Evolutionary conservation across 192 early-diverging fungal genomes (phyloP).

Genomic region (Podila minutissima): DNA sequence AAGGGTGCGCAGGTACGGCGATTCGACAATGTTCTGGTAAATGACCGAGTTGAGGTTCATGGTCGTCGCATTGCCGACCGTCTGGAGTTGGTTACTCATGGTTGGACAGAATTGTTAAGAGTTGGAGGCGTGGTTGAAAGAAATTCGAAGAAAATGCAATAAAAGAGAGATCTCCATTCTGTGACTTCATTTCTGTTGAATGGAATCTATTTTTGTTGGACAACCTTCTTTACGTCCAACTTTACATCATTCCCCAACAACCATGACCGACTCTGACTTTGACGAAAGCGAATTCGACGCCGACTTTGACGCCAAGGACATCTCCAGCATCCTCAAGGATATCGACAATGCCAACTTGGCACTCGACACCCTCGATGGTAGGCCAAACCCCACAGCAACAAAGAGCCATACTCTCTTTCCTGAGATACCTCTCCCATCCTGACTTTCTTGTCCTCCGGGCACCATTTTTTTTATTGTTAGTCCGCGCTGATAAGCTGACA

Average conservation of each 20-base stretch:
- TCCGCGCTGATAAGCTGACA: conserved; percentile 28
- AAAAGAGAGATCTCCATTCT: background rate
- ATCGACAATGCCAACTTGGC: conserved; percentile 36
- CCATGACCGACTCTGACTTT: conserved; percentile 46
- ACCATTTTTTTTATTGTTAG: background rate
- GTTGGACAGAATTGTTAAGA: background rate
- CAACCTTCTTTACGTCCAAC: background rate
- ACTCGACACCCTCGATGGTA: conserved; percentile 39
- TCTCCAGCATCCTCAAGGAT: conserved; percentile 47
- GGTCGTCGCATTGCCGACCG: conserved; percentile 77
- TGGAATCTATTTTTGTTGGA: background rate
- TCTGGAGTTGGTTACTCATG: conserved; percentile 66
- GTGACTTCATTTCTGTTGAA: background rate
- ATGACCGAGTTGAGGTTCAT: conserved; percentile 86
- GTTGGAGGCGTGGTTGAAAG: background rate
- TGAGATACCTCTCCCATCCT: background rate
- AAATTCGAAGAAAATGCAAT: background rate
- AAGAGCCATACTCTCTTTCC: background rate
- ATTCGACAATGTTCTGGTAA: conserved; percentile 76
- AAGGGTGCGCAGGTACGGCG: conserved; percentile 79
- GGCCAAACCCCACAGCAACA: background rate
- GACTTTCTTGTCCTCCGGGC: no score
- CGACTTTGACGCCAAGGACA: conserved; percentile 39
- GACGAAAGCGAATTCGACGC: conserved; percentile 7
- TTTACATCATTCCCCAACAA: background rate